Conservation (phyloP, 179 eudicot genomes). For the Corrigiola litoralis region DNA sequence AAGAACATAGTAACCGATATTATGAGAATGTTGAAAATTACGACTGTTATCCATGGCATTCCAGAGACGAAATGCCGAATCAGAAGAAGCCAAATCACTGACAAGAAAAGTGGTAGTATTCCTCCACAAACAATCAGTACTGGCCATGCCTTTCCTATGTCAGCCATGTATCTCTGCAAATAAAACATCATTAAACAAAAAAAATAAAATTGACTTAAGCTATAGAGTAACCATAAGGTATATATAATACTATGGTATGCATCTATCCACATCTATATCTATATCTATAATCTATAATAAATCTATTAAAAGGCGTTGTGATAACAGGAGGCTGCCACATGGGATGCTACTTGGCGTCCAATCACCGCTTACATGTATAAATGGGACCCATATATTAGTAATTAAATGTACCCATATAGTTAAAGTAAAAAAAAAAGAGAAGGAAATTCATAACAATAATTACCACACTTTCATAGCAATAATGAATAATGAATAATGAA, state of each 20-base stretch:
- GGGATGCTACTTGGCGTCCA: too few relatives aligned
- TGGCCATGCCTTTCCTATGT: constrained; percentile 92
- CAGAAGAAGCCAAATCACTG: constrained; percentile 88
- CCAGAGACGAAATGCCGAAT: constrained; percentile 91
- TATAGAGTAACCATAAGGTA: not conserved
- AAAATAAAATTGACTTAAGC: not conserved
- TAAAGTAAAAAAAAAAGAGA: too few relatives aligned
- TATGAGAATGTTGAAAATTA: constrained; percentile 70
- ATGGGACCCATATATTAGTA: too few relatives aligned
- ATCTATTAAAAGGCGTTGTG: too few relatives aligned
- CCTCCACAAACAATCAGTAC: constrained; percentile 96
- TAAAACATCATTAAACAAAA: not conserved
- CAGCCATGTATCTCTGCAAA: constrained; percentile 96
- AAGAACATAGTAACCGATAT: constrained; percentile 81
- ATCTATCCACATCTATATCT: not conserved
- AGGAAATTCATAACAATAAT: too few relatives aligned
- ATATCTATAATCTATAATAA: too few relatives aligned
- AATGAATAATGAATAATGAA: too few relatives aligned
- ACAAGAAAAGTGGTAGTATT: constrained; percentile 75
- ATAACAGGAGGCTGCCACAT: too few relatives aligned
- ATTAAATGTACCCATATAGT: too few relatives aligned
- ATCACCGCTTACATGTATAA: too few relatives aligned
- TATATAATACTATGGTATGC: not conserved
- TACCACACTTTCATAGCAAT: too few relatives aligned
- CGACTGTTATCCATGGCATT: constrained; percentile 98